Percentiles rank a stretch among this genome's conserved stretches.
These are phyloP conservation scores for Hysterium pulicare DNA, from an alignment of 2,329 filamentous ascomycete genomes.

Conservation along the genomic window DNA sequence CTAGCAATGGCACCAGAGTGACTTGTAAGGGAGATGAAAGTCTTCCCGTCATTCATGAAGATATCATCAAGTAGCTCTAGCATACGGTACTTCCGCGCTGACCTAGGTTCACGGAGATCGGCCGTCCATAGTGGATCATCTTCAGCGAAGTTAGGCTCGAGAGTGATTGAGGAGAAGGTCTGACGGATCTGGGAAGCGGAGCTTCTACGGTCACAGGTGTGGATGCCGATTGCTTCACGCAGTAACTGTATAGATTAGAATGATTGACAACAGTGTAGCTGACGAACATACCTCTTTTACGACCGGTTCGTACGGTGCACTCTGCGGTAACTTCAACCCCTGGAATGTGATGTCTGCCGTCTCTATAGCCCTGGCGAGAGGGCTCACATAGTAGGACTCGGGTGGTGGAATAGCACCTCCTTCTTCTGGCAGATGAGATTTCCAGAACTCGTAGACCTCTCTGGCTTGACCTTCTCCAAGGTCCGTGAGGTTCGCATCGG, in stretches of 20 bases:
- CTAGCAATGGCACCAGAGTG: conserved; percentile 59
- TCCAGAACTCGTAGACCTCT: conserved; percentile 59
- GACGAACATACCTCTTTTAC: conserved; percentile 55
- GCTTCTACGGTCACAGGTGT: conserved; percentile 65
- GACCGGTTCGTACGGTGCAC: conserved; percentile 52
- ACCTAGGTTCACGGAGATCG: conserved; percentile 27
- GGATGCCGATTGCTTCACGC: conserved; percentile 63
- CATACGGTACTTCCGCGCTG: conserved; percentile 24
- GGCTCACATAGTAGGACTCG: conserved; percentile 62
- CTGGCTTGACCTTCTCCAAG: conserved; percentile 57
- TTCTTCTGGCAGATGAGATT: conserved; percentile 47
- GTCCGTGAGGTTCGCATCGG: conserved; percentile 60
- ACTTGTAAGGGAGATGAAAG: conserved; percentile 53
- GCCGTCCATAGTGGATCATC: conserved; percentile 52
- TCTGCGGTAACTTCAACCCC: conserved; percentile 49
- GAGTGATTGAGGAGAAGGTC: conserved; percentile 49
- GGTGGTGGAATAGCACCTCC: conserved; percentile 54
- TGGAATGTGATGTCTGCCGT: conserved; percentile 62
- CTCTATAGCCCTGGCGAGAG: conserved; percentile 60
- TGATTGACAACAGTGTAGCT: neutral
- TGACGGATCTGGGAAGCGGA: conserved; percentile 49
- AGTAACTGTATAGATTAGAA: conserved; percentile 41
- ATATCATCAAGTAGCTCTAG: conserved; percentile 49
- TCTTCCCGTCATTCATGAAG: conserved; percentile 45
- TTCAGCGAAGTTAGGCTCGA: conserved; percentile 62